Percentiles rank a stretch among this genome's conserved stretches.
phyloP scores from a whole-genome alignment of 768 basidiomycete species.

The Pleurotus platypus region DNA sequence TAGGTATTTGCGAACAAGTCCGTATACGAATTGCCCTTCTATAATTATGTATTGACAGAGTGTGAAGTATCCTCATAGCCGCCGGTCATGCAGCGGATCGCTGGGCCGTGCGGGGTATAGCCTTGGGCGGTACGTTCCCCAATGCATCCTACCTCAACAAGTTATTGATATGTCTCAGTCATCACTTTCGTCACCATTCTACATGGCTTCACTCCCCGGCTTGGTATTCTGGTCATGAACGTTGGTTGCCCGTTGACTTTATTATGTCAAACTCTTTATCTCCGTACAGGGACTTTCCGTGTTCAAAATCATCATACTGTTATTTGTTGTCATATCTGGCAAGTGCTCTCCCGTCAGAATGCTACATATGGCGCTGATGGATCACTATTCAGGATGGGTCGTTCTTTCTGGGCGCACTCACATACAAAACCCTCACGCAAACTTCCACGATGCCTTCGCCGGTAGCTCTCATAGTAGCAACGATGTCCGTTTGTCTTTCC shows the following conservation, averaged over 20 bases:
- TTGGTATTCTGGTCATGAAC: constrained; percentile 54
- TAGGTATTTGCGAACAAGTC: constrained; percentile 30
- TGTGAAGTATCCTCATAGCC: constrained; percentile 43
- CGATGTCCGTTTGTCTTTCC: constrained; percentile 15
- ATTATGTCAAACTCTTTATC: constrained; percentile 18
- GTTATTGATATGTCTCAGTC: constrained; percentile 24
- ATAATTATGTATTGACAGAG: not conserved
- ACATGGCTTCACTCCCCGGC: constrained; percentile 47
- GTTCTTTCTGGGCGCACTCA: constrained; percentile 51
- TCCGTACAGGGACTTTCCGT: constrained; percentile 39
- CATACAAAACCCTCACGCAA: constrained; percentile 46
- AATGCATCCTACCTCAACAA: not conserved
- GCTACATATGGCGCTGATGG: not conserved
- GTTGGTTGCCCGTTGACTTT: constrained; percentile 20
- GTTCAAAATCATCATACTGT: constrained; percentile 51
- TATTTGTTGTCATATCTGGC: constrained; percentile 49
- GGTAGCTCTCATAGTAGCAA: constrained; percentile 49
- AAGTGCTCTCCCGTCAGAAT: not conserved
- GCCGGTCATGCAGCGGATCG: constrained; percentile 32
- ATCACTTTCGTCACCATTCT: constrained; percentile 47
- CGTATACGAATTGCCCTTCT: not conserved
- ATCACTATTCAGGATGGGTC: constrained; percentile 41
- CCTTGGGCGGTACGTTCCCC: constrained; percentile 41
- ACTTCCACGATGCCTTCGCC: constrained; percentile 51
- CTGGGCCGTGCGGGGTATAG: constrained; percentile 58